Evolutionary conservation across 352 stramenopile genomes (phyloP), one percentile per base, ranked within the genome.

Genomic region (Pythium periplocum): DNA sequence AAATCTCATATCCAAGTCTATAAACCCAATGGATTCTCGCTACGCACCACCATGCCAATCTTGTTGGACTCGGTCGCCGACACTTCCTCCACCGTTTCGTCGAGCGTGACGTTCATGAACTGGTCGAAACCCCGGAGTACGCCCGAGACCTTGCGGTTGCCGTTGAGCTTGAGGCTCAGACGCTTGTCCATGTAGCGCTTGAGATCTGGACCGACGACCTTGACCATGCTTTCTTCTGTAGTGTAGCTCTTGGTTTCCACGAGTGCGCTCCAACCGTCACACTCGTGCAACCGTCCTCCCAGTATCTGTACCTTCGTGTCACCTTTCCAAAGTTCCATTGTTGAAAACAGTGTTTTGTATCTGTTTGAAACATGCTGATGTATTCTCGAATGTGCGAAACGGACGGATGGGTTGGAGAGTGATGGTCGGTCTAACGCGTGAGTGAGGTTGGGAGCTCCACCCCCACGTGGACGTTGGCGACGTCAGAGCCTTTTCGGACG

Each of bases 91-190:
- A 95, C 72, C 7, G 90, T 91, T 56, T 98, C 87, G 54, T 98
- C 94, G 45, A 98, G 66, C 39, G 97, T 97, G 33, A 98, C 83
- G 80, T 98, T 98, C 69, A 98, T 93, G 71, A 98, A 98, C 67
- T 97, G 91, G 73, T 98, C 96, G 65, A 98, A 98, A 47, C 96
- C 96, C 17, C 93, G 83, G 48, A 98, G 69, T 45, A 94, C 86
- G 34, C 96, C 96, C 39, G 87, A 84, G 12, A 98, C 79, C 67
- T 96, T 97, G 57, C 94, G 82, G 71, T 98, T 98, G 42, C 90
- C 93, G 66, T 98, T 98, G 48, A 98, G 79, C 61, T 90, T 96
- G 51, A 98, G 68, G 65, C 79, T 91, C 50, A 98, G 66, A 40
- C 77, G 83, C 80, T 98, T 98, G 76, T 98, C 93, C 96, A 97